Conservation (phyloP, 345 rosid genomes). For the Luvunga scandens region DNA sequence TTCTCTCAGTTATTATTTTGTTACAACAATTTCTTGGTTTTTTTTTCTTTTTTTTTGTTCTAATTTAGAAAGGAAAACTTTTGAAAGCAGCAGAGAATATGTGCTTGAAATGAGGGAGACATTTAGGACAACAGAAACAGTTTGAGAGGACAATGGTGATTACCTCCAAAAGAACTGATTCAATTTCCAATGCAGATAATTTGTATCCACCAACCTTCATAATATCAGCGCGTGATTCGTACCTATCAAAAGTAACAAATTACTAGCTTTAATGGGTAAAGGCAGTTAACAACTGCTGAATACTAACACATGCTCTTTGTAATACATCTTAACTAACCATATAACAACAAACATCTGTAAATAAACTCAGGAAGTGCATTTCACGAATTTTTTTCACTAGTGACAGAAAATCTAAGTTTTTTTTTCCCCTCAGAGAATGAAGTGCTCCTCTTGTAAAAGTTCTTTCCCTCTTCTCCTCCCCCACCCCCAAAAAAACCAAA, state of each 20-base stretch:
- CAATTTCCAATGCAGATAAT: conserved; percentile 91
- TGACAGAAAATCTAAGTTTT: background rate
- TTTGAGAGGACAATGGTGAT: conserved; percentile 1
- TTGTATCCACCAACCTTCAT: conserved; percentile 99
- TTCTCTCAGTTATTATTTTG: background rate
- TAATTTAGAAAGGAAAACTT: background rate
- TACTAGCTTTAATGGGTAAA: background rate
- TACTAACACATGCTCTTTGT: background rate
- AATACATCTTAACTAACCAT: background rate
- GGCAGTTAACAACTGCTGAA: background rate
- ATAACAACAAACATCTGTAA: background rate
- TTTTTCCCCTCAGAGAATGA: too few relatives aligned
- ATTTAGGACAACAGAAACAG: background rate
- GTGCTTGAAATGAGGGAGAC: background rate
- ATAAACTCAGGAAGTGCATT: background rate
- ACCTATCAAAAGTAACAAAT: conserved; percentile 41
- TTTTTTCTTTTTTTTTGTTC: background rate
- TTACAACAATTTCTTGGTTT: background rate
- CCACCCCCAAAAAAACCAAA: too few relatives aligned
- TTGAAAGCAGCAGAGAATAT: background rate
- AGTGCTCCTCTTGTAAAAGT: too few relatives aligned
- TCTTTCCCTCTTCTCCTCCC: too few relatives aligned
- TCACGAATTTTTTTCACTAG: background rate
- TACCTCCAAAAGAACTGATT: conserved; percentile 88
- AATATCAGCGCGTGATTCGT: conserved; percentile 89